Evolutionary conservation across 306 rosid genomes (phyloP).

Genomic region (Glycine soja): DNA sequence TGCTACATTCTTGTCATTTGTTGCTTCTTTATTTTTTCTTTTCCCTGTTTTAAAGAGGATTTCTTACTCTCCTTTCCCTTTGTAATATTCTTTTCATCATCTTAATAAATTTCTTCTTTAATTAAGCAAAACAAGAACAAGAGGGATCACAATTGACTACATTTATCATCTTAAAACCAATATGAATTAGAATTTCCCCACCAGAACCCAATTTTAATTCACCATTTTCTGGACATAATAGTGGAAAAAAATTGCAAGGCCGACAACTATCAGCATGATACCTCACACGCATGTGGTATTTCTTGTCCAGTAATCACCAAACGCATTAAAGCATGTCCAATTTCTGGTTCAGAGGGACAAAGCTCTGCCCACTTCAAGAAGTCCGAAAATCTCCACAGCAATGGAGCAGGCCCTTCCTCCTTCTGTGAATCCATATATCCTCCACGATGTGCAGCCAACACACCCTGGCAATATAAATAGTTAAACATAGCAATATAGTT

Average conservation of each 20-base stretch:
- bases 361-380: slow-evolving; percentile 99
- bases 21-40: too few relatives aligned
- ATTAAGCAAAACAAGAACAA: background rate
- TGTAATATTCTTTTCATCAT: background rate
- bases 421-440: slow-evolving; percentile 97
- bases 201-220: slow-evolving; percentile 2
- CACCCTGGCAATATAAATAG: slow-evolving; percentile 64
- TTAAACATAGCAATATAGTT: slow-evolving; percentile 29
- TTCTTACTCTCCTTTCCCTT: too few relatives aligned
- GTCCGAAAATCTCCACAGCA: slow-evolving; percentile 95
- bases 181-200: slow-evolving; percentile 10
- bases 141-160: background rate
- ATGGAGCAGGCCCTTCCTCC: slow-evolving; percentile 99
- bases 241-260: slow-evolving; percentile 21
- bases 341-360: slow-evolving; percentile 94
- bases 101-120: background rate
- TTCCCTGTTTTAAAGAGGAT: too few relatives aligned
- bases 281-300: slow-evolving; percentile 99
- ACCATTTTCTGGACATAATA: slow-evolving; percentile 27
- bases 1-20: background rate
- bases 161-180: slow-evolving; percentile 19
- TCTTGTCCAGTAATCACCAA: slow-evolving; percentile 99
- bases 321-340: slow-evolving; percentile 97
- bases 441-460: slow-evolving; percentile 99
- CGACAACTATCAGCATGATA: slow-evolving; percentile 48